Percentiles rank a stretch among this genome's conserved stretches.
Conservation (phyloP, 345 rosid species). For the Microcos paniculata region DNA sequence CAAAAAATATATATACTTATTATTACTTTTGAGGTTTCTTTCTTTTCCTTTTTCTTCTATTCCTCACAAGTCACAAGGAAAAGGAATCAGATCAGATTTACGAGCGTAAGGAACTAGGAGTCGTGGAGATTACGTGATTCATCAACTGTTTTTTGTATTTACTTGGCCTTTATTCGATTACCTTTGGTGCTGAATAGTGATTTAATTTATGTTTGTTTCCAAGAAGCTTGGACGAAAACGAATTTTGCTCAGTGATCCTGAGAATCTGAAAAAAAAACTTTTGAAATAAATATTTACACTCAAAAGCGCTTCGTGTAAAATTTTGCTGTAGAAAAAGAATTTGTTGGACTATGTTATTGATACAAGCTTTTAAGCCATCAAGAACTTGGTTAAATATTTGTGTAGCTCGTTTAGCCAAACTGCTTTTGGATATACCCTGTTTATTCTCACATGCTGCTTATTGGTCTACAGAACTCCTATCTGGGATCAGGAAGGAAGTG, state of each 20-base stretch:
- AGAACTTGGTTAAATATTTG: background rate
- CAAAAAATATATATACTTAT: too few species aligned
- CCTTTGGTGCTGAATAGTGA: too few species aligned
- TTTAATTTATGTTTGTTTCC: background rate
- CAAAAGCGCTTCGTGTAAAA: background rate
- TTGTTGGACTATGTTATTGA: background rate
- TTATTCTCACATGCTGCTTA: slow-evolving; percentile 19
- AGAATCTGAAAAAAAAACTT: background rate
- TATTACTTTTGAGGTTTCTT: background rate
- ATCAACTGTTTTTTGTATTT: background rate
- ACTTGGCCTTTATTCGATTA: background rate
- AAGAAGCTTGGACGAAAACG: background rate
- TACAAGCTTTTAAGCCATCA: background rate
- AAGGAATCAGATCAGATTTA: background rate
- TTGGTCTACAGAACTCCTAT: slow-evolving; percentile 63
- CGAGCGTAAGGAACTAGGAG: background rate
- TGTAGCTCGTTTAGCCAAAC: background rate
- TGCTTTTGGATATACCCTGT: background rate
- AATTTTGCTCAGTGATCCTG: background rate
- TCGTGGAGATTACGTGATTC: background rate
- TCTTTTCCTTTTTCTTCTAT: background rate
- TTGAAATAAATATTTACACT: background rate
- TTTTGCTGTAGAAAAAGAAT: background rate
- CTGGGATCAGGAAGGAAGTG: slow-evolving; percentile 67
- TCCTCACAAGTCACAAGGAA: background rate